phyloP scores from a whole-genome alignment of 2,329 filamentous ascomycete genomes.

The Zymoseptoria crescenta region DNA sequence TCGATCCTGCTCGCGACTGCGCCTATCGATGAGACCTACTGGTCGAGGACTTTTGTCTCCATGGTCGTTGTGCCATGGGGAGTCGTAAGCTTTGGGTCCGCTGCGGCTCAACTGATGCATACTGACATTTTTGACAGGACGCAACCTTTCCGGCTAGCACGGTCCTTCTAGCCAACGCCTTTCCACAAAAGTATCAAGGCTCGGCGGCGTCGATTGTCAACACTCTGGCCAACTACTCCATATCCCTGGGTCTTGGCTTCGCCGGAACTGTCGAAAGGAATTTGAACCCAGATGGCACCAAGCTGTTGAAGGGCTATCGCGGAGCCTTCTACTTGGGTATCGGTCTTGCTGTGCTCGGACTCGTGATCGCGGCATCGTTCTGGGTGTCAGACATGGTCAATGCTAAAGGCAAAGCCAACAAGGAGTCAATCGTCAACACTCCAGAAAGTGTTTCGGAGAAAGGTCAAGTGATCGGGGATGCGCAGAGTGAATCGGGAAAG shows the following conservation, averaged over 20 bases:
- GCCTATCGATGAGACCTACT: neutral
- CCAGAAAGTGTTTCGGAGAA: neutral
- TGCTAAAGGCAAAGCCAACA: neutral
- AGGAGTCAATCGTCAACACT: neutral
- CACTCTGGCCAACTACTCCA: conserved; percentile 2
- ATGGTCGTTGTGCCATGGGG: neutral
- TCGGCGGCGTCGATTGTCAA: neutral
- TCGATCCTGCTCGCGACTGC: neutral
- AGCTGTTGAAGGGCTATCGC: neutral
- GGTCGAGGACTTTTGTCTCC: neutral
- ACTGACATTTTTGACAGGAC: neutral
- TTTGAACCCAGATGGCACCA: neutral
- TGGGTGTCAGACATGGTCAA: neutral
- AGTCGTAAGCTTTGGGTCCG: neutral
- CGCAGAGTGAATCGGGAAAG: no score
- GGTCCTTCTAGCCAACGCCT: neutral
- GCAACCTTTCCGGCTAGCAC: neutral
- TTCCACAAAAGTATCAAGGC: neutral
- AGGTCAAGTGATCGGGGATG: neutral
- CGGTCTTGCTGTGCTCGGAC: neutral
- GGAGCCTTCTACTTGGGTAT: neutral
- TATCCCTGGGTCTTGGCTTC: neutral
- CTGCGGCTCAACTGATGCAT: neutral
- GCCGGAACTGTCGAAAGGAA: neutral
- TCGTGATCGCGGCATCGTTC: neutral